Evolutionary conservation across 768 basidiomycete species (phyloP).

Genomic region (Harrya chromipes): DNA sequence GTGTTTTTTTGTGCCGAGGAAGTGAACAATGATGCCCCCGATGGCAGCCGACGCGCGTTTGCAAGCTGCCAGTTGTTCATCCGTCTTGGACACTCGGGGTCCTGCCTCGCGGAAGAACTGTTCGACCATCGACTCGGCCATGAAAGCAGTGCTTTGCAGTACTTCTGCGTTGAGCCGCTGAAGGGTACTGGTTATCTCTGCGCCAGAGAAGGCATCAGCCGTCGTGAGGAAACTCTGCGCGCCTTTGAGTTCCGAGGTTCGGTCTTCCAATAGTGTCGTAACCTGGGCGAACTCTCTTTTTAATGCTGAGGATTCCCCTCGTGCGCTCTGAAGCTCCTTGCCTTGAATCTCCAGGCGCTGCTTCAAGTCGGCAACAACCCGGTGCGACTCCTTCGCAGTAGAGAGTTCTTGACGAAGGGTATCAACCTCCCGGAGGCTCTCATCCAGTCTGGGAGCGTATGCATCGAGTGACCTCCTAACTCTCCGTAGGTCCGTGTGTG

Average conservation of each 20-base stretch:
- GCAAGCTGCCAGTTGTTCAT: slow-evolving; percentile 24
- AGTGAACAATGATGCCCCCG: slow-evolving; percentile 24
- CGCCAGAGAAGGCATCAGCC: slow-evolving; percentile 41
- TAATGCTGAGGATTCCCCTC: slow-evolving; percentile 28
- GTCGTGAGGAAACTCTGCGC: slow-evolving; percentile 46
- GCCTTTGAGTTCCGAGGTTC: slow-evolving; percentile 43
- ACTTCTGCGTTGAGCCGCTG: slow-evolving; percentile 47
- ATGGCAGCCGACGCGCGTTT: slow-evolving; percentile 20
- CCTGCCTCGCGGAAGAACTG: slow-evolving; percentile 29
- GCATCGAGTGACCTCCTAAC: slow-evolving; percentile 18
- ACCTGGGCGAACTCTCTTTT: slow-evolving; percentile 30
- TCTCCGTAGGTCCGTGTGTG: slow-evolving; percentile 22
- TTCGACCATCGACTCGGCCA: slow-evolving; percentile 48
- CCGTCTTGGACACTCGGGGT: slow-evolving; percentile 8
- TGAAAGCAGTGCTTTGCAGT: slow-evolving; percentile 44
- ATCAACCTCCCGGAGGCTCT: slow-evolving; percentile 16
- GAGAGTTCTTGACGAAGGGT: slow-evolving; percentile 16
- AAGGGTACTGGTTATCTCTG: slow-evolving; percentile 44
- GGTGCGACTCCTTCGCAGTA: slow-evolving; percentile 8
- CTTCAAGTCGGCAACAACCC: slow-evolving; percentile 11
- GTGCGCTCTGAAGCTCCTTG: slow-evolving; percentile 20
- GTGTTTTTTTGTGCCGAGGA: slow-evolving; percentile 28
- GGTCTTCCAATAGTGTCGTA: slow-evolving; percentile 33
- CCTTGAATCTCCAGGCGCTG: slow-evolving; percentile 18
- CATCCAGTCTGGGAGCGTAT: slow-evolving; percentile 18